phyloP scores from a whole-genome alignment of 345 rosid species.

The Camelina sativa region DNA sequence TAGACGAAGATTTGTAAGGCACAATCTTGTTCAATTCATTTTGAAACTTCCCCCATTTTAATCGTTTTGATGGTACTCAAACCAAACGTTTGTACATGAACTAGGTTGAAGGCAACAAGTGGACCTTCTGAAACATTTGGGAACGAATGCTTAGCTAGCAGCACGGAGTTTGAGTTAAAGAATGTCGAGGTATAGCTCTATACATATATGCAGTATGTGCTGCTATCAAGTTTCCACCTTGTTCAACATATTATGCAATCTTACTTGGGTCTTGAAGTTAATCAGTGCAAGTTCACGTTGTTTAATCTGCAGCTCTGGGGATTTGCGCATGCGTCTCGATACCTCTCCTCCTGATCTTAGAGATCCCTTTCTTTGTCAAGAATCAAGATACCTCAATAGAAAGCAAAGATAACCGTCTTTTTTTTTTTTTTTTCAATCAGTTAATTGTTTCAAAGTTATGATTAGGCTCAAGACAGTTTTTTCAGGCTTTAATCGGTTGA shows the following conservation, averaged over 20 bases:
- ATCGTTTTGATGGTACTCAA: slow-evolving; percentile 4
- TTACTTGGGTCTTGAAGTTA: slow-evolving; percentile 13
- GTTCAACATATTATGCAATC: neutral
- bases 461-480: slow-evolving; percentile 28
- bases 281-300: slow-evolving; percentile 9
- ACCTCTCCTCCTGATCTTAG: slow-evolving; percentile 41
- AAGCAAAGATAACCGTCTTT: neutral
- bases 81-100: slow-evolving; percentile 27
- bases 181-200: slow-evolving; percentile 70
- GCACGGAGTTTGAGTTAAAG: slow-evolving; percentile 65
- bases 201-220: neutral
- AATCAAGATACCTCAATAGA: neutral
- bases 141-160: slow-evolving; percentile 78
- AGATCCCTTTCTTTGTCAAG: slow-evolving; percentile 6
- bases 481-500: neutral
- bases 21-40: slow-evolving; percentile 19
- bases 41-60: neutral
- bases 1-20: slow-evolving; percentile 92
- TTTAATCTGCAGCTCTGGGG: slow-evolving; percentile 80
- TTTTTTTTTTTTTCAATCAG: neutral
- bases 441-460: slow-evolving; percentile 22
- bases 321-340: slow-evolving; percentile 61
- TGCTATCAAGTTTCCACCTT: neutral
- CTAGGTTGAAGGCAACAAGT: slow-evolving; percentile 81
- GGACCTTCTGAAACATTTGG: slow-evolving; percentile 88